phyloP scores from a whole-genome alignment of 768 basidiomycete genomes.

The Hericium rajendrae region DNA sequence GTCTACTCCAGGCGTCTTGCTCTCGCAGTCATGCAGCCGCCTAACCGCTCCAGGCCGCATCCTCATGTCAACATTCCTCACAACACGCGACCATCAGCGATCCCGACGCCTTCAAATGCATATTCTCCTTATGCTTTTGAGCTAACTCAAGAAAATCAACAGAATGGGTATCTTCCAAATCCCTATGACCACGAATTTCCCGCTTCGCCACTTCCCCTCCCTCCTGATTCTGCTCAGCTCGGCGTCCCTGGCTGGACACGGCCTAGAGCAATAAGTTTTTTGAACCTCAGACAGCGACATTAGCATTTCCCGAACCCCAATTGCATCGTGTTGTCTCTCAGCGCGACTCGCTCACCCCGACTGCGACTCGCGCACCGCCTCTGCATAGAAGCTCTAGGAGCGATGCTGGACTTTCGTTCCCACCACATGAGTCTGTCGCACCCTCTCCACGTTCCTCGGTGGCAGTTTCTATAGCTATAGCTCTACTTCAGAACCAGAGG shows the following conservation, averaged over 20 bases:
- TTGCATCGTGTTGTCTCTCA: constrained; percentile 38
- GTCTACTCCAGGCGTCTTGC: background rate
- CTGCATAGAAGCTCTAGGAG: background rate
- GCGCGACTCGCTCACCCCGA: constrained; percentile 17
- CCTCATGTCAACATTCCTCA: constrained; percentile 3
- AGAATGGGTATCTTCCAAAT: background rate
- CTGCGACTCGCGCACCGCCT: constrained; percentile 4
- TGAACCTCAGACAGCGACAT: constrained; percentile 14
- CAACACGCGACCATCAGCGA: background rate
- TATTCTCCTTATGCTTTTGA: background rate
- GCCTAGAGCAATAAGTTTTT: constrained; percentile 11
- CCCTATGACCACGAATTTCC: background rate
- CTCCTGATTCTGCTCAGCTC: background rate
- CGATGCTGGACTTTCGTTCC: background rate
- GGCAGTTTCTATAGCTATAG: background rate
- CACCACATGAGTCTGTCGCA: background rate
- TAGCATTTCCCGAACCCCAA: constrained; percentile 46
- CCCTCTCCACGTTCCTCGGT: constrained; percentile 1
- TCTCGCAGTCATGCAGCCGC: background rate
- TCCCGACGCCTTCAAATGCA: background rate
- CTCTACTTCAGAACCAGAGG: constrained; percentile 2
- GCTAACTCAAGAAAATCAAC: background rate
- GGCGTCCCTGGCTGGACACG: constrained; percentile 6
- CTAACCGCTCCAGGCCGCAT: background rate
- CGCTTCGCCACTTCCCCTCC: background rate